Base-by-base conservation (phyloP, 176 grass and related monocot genomes). In the Areca catechu region DNA sequence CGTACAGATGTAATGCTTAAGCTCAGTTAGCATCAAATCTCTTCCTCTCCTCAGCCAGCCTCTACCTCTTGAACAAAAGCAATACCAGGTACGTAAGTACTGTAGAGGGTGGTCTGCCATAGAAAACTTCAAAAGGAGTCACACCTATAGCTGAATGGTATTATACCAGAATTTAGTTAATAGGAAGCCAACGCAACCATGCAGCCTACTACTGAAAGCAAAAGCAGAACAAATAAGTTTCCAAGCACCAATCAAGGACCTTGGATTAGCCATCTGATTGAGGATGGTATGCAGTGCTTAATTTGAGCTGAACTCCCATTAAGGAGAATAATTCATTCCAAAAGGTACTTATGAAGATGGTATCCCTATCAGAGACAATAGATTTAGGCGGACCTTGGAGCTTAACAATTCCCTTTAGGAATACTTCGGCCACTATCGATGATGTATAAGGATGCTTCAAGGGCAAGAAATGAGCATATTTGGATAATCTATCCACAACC, bases 201-300 rank as follows among this genome's bases (percentile, higher is more conserved):
- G 23, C 1, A 24, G 23, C 23, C 3, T 24, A 3, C 1, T 24
- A 3, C 23, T 24, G 1, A 24, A 24, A 37, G 1, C 23, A 24
- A 24, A 24, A 24, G 10, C 48, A 53, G 0, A 16, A 1, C 4
- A 68, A n/a, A 18, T 68, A 68, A 0, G 7, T 27, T 16, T 68
- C 64, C 3, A 68, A 0, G 18, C 64, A 68, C 16, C 24, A 2
- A 25, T 68, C 54, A 4, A 68, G 4, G 7, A 47, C 1, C 9
- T 68, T 12, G 0, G 14, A 21, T 19, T 68, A 19, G 2, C 64
- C 47, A 16, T 68, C 48, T 0, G 1, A 17, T 54, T 68, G 47
- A 1, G 64, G 48, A 15, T 68, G 64, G 29, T 68, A 68, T 1
- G 64, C n/a, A 1, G n/a, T 53, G 48, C 47, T 68, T 4, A 53